phyloP scores from a whole-genome alignment of 192 early-diverging fungal genomes.

The Gamsiella multidivaricata region DNA sequence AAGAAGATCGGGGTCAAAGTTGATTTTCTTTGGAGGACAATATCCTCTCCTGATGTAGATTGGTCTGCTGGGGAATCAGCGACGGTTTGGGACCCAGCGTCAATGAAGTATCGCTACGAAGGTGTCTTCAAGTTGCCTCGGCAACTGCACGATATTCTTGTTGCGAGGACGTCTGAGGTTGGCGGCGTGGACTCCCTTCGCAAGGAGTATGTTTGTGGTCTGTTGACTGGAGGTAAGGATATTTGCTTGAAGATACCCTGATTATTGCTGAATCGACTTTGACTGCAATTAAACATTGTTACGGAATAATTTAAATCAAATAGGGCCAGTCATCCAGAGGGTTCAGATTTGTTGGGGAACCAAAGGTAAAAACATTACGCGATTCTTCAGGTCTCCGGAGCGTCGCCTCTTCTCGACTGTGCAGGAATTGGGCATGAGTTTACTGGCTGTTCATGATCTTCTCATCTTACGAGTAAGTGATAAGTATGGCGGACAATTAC shows the following conservation, averaged over 20 bases:
- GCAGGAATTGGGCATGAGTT: constrained; percentile 29
- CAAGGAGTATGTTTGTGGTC: constrained; percentile 30
- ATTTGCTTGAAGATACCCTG: constrained; percentile 11
- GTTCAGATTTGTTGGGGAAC: constrained; percentile 31
- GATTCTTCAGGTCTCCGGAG: constrained; percentile 32
- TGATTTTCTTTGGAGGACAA: constrained; percentile 39
- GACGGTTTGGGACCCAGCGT: constrained; percentile 27
- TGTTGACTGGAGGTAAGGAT: constrained; percentile 36
- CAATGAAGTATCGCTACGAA: constrained; percentile 33
- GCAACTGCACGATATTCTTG: constrained; percentile 33
- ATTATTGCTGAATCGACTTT: too few relatives aligned
- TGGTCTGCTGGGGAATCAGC: constrained; percentile 37
- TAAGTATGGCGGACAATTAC: constrained; percentile 13
- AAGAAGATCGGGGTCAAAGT: constrained; percentile 32
- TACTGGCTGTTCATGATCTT: constrained; percentile 29
- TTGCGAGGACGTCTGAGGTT: constrained; percentile 33
- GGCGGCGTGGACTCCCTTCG: constrained; percentile 36
- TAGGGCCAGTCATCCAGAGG: constrained; percentile 33
- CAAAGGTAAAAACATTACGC: constrained; percentile 28
- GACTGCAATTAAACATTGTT: constrained; percentile 12
- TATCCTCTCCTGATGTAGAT: constrained; percentile 29
- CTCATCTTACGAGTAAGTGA: constrained; percentile 29
- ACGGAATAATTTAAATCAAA: constrained; percentile 8
- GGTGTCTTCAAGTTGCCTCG: constrained; percentile 36
- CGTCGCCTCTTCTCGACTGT: constrained; percentile 39